A percentile compares a stretch with the other conserved stretches of the same genome.
Conservation (phyloP, 768 basidiomycete species). For the Pholiota molesta region DNA sequence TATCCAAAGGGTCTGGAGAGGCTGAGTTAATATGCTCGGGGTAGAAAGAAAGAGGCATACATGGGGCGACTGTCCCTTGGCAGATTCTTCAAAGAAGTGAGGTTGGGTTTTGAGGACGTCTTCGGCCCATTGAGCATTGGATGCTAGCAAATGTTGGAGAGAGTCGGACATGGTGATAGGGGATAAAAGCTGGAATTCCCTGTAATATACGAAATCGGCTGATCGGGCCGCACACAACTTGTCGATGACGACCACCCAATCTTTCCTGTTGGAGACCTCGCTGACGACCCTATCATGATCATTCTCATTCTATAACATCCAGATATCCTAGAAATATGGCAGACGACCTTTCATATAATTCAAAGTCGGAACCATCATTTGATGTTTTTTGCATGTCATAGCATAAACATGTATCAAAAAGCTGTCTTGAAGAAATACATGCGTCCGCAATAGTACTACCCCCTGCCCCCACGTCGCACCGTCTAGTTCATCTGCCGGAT, state of each 20-base stretch:
- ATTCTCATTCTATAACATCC: neutral
- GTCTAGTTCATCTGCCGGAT: slow-evolving; percentile 90
- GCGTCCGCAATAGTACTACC: slow-evolving; percentile 21
- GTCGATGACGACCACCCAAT: no score
- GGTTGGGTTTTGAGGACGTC: slow-evolving; percentile 58
- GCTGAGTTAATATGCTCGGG: slow-evolving; percentile 7
- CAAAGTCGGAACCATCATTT: neutral
- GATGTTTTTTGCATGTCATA: slow-evolving; percentile 16
- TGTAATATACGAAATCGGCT: slow-evolving; percentile 4
- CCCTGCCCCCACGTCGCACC: slow-evolving; percentile 17
- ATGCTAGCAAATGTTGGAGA: slow-evolving; percentile 35
- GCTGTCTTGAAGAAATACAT: slow-evolving; percentile 18
- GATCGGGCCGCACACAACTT: slow-evolving; percentile 4
- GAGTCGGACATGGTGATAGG: slow-evolving; percentile 16
- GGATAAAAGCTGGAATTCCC: neutral
- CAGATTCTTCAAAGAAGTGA: slow-evolving; percentile 61
- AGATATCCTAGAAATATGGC: neutral
- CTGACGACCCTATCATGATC: neutral
- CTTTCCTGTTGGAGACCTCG: neutral
- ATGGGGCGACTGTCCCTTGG: slow-evolving; percentile 71
- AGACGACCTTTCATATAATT: neutral
- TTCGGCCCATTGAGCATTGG: slow-evolving; percentile 74
- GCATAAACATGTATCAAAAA: slow-evolving; percentile 22
- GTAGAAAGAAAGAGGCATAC: slow-evolving; percentile 36
- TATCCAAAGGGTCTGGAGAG: slow-evolving; percentile 69